Base-by-base conservation (phyloP, 2,329 filamentous ascomycete species). In the Botrytis squamosa region DNA sequence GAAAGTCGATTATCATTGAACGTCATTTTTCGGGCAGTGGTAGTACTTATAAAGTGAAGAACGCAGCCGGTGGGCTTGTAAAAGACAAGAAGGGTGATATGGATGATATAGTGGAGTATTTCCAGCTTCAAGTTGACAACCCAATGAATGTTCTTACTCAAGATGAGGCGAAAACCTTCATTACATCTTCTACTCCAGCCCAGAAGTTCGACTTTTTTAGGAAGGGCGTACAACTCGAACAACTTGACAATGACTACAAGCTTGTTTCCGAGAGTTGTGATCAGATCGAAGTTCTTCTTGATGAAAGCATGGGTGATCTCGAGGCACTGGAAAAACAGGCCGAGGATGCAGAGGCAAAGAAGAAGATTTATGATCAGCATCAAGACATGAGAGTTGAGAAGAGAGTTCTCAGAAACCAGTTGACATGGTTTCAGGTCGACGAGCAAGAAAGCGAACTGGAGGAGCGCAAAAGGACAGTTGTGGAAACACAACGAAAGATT, bases 161-260 rank as follows among this genome's bases (percentile, higher is more conserved):
- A 82, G 96, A 99, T 81, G 94, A 95, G 82, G 96, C 96, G 18
- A 90, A 96, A 18, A 93, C 97, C 74, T 99, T 99, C 79, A 87
- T 99, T 62, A 97, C 95, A 80, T 89, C 91, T 52, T 95, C 96
- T 20, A 92, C 90, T 3, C 89, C 94, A 0, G 85, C 88, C 5
- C 91, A 95, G 75, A 99, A 99, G 81, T 99, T 98, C 86, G 96
- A 93, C 77, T 98, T 98, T 80, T 99, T 99, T 80, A 88, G 97
- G 75, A 94, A 95, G 78, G 96, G 96, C 40, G 97, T 97, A 0
- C 95, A 98, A 79, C 88, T 99, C 0, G 94, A 98, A 81, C 92
- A 95, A 78, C 87, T 99, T 16, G 94, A 97, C 81, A 91, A 93
- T 75, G 96, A 99, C 80, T 99, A 99, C 82, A 89, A 91, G 74